Evolutionary conservation across 2,329 filamentous ascomycete genomes (phyloP).

Genomic region (Colletotrichum sansevieriae): DNA sequence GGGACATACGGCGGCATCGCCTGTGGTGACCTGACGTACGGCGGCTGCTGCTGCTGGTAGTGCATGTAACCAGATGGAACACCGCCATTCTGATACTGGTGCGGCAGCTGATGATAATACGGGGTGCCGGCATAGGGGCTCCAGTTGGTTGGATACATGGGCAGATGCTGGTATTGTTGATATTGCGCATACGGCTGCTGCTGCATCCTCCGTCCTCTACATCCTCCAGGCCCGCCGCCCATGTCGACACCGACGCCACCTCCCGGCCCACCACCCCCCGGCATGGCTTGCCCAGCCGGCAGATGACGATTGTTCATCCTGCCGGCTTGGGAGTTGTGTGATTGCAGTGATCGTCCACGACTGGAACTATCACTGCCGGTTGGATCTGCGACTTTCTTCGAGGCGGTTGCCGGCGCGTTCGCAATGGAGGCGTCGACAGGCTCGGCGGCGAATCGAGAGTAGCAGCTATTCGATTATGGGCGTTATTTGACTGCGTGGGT

Average conservation of each 20-base stretch:
- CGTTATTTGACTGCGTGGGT: slow-evolving; percentile 21
- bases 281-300: slow-evolving; percentile 79
- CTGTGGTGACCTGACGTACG: slow-evolving; percentile 63
- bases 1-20: slow-evolving; percentile 67
- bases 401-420: slow-evolving; percentile 31
- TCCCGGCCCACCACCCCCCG: slow-evolving; percentile 53
- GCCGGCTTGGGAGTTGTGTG: slow-evolving; percentile 69
- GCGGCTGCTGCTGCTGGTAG: slow-evolving; percentile 55
- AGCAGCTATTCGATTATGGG: slow-evolving; percentile 9
- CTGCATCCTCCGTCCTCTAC: slow-evolving; percentile 54
- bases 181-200: slow-evolving; percentile 53
- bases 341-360: slow-evolving; percentile 44
- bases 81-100: slow-evolving; percentile 68
- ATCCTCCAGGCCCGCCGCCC: slow-evolving; percentile 48
- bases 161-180: slow-evolving; percentile 45
- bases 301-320: slow-evolving; percentile 84
- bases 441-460: slow-evolving; percentile 9
- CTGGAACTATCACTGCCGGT: slow-evolving; percentile 41
- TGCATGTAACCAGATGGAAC: slow-evolving; percentile 63
- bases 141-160: slow-evolving; percentile 63
- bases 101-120: slow-evolving; percentile 68
- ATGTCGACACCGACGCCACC: slow-evolving; percentile 48
- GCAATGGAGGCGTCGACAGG: slow-evolving; percentile 37
- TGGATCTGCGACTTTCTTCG: slow-evolving; percentile 30
- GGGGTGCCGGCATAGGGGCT: slow-evolving; percentile 60